Conservation (phyloP, 176 grass and related monocot species). For the Alopecurus myosuroides region DNA sequence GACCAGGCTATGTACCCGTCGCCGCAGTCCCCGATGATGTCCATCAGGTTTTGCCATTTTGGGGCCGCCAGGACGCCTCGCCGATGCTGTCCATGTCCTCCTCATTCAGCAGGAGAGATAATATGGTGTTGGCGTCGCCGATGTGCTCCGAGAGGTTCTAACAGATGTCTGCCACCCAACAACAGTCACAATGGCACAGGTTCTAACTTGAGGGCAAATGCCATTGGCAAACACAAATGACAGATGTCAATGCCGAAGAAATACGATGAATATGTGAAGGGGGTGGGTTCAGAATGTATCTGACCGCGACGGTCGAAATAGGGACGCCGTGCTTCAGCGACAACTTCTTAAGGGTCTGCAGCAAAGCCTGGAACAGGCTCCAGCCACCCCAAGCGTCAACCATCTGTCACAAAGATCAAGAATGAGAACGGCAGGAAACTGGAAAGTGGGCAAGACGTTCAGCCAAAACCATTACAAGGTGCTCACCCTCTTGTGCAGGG, state of each 20-base stretch:
- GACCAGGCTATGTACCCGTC: conserved; percentile 68
- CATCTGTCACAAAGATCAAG: conserved; percentile 51
- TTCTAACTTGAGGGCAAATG: neutral
- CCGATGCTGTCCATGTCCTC: conserved; percentile 74
- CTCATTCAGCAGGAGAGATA: conserved; percentile 73
- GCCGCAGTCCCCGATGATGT: conserved; percentile 84
- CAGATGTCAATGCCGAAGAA: neutral
- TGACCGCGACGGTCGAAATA: conserved; percentile 72
- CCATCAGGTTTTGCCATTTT: conserved; percentile 76
- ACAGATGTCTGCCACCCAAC: conserved; percentile 52
- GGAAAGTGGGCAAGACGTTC: neutral
- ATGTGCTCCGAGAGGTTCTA: conserved; percentile 81
- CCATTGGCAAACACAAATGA: neutral
- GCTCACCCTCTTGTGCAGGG: conserved; percentile 80
- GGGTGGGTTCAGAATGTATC: conserved; percentile 82
- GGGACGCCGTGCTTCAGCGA: conserved; percentile 84
- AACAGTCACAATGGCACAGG: neutral
- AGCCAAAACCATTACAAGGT: conserved; percentile 5
- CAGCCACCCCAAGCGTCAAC: conserved; percentile 89
- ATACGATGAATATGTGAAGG: neutral
- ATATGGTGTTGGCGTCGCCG: conserved; percentile 65
- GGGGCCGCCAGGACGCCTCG: conserved; percentile 55
- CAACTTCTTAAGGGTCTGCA: conserved; percentile 77
- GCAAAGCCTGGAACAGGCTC: conserved; percentile 88
- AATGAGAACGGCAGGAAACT: conserved; percentile 6